phyloP scores from a whole-genome alignment of 495 filamentous ascomycete species.

The Penicillium pulvis region DNA sequence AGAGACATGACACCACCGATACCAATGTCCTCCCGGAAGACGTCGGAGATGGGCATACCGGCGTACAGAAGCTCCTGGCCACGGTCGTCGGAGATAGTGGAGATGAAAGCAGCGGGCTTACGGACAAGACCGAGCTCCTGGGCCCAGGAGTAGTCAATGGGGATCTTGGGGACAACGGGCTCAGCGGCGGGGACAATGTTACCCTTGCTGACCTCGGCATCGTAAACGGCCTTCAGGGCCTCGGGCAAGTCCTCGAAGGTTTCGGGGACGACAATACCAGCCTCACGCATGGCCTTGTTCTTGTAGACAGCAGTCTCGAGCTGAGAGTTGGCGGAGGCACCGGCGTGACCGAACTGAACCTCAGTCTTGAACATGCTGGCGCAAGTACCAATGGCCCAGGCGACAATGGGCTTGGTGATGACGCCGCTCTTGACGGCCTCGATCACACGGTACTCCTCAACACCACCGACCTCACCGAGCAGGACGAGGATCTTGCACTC shows the following conservation, averaged over 20 bases:
- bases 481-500: conserved; percentile 96
- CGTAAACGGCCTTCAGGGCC: conserved; percentile 75
- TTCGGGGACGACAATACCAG: conserved; percentile 89
- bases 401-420: conserved; percentile 98
- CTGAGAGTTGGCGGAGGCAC: conserved; percentile 97
- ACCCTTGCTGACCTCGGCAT: conserved; percentile 79
- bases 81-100: conserved; percentile 99
- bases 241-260: conserved; percentile 95
- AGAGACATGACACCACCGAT: conserved; percentile 99
- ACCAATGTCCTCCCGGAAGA: conserved; percentile 98
- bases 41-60: conserved; percentile 98
- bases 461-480: conserved; percentile 97
- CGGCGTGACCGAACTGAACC: conserved; percentile 98
- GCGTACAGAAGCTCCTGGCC: conserved; percentile 98
- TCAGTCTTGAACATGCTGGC: conserved; percentile 99
- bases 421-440: conserved; percentile 91
- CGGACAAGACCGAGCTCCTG: conserved; percentile 99
- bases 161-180: conserved; percentile 96
- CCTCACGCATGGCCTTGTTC: conserved; percentile 95
- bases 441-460: conserved; percentile 99
- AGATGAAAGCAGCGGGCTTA: conserved; percentile 99
- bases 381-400: conserved; percentile 99
- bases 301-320: conserved; percentile 95
- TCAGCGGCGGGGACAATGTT: conserved; percentile 82
- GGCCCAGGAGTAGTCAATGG: conserved; percentile 99